Evolutionary conservation across 129 eudicot genomes (phyloP).

Genomic region (Silybum marianum): DNA sequence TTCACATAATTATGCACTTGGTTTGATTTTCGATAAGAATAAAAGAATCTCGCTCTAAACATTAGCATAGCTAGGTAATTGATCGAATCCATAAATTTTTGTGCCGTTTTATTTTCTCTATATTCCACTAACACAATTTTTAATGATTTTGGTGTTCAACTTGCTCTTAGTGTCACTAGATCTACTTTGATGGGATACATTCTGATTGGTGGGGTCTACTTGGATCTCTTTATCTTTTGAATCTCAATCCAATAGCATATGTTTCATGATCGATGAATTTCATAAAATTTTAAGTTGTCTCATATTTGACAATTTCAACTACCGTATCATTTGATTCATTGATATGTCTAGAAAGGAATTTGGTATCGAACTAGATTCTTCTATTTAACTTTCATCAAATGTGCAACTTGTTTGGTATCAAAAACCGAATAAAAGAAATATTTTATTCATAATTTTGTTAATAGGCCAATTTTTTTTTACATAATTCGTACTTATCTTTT

Average conservation of each 20-base stretch:
- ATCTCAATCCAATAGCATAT: conserved; percentile 19
- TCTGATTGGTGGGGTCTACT: conserved; percentile 1
- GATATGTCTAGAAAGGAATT: conserved; percentile 9
- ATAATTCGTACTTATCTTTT: not conserved
- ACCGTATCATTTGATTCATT: conserved; percentile 11
- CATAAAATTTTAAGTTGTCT: conserved; percentile 16
- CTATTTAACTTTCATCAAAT: not conserved
- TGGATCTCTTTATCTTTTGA: conserved; percentile 14
- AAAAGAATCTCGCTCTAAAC: not conserved
- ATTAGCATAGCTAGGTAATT: not conserved
- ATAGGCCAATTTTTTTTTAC: not conserved
- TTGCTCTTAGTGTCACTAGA: not conserved
- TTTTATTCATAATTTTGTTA: not conserved
- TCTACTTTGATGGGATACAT: conserved; percentile 3
- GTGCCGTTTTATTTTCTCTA: not conserved
- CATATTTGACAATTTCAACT: conserved; percentile 23
- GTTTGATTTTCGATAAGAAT: not conserved
- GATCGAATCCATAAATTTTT: not conserved
- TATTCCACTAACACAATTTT: not conserved
- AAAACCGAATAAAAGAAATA: not conserved
- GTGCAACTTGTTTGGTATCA: conserved; percentile 12
- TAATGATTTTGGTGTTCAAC: not conserved
- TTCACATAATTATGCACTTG: not conserved
- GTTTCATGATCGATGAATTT: not conserved
- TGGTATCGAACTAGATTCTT: not conserved